A percentile compares a stretch with the other conserved stretches of the same genome.
Evolutionary conservation across 2,329 filamentous ascomycete genomes (phyloP).

Genomic region (Cytospora piceicola): DNA sequence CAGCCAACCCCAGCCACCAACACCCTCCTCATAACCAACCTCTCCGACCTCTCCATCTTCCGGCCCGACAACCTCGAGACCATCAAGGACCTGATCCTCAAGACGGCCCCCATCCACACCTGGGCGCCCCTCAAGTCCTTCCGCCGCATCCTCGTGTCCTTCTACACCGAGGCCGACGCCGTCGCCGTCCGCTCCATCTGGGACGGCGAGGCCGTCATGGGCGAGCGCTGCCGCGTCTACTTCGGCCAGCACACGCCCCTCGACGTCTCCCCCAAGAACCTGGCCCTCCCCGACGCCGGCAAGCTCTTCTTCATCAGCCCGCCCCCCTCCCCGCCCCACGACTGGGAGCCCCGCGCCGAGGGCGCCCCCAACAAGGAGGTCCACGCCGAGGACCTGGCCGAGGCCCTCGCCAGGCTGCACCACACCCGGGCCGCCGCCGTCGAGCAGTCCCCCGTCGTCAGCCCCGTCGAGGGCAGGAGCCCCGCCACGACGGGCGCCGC

Average conservation of each 20-base stretch:
- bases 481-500: too few relatives aligned
- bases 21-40: slow-evolving; percentile 83
- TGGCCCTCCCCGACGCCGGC: slow-evolving; percentile 69
- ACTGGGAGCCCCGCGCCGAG: slow-evolving; percentile 70
- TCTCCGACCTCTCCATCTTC: slow-evolving; percentile 75
- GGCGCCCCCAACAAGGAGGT: slow-evolving; percentile 72
- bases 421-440: slow-evolving; percentile 41
- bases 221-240: slow-evolving; percentile 70
- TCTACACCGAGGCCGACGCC: slow-evolving; percentile 71
- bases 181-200: slow-evolving; percentile 72
- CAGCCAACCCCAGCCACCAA: slow-evolving; percentile 79
- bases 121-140: slow-evolving; percentile 84
- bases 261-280: slow-evolving; percentile 52
- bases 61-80: slow-evolving; percentile 72
- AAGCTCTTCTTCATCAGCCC: slow-evolving; percentile 76
- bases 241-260: slow-evolving; percentile 67
- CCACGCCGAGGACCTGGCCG: slow-evolving; percentile 70
- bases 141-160: slow-evolving; percentile 79
- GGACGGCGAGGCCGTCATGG: slow-evolving; percentile 75
- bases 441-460: slow-evolving; percentile 39
- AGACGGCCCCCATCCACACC: slow-evolving; percentile 73
- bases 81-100: slow-evolving; percentile 71
- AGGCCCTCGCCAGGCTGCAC: slow-evolving; percentile 66
- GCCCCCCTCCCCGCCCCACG: slow-evolving; percentile 68
- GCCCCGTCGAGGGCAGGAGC: slow-evolving; percentile 34